Conservation (phyloP, 495 filamentous ascomycete genomes). For the Talaromyces thailandensis region DNA sequence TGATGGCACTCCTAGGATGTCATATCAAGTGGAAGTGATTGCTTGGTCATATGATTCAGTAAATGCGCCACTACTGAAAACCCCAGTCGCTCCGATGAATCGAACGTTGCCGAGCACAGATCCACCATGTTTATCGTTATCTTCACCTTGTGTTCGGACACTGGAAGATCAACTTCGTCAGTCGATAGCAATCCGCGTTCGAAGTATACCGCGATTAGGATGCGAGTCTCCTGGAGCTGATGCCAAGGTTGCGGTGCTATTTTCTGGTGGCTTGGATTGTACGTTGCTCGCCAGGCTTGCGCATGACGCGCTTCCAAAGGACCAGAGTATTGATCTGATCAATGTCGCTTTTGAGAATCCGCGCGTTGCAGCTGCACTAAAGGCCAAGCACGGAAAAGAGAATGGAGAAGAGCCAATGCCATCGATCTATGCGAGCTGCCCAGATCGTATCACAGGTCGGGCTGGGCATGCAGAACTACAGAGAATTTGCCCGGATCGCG, state of each 20-base stretch:
- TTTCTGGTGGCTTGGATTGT: slow-evolving; percentile 92
- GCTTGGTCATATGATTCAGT: slow-evolving; percentile 16
- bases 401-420: slow-evolving; percentile 20
- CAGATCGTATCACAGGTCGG: slow-evolving; percentile 80
- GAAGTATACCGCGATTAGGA: slow-evolving; percentile 55
- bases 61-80: slow-evolving; percentile 37
- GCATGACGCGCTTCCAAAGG: slow-evolving; percentile 65
- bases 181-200: slow-evolving; percentile 56
- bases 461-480: slow-evolving; percentile 65
- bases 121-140: slow-evolving; percentile 27
- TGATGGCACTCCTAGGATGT: slow-evolving; percentile 11
- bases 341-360: slow-evolving; percentile 98
- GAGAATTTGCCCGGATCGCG: slow-evolving; percentile 58
- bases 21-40: slow-evolving; percentile 10
- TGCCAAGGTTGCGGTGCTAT: slow-evolving; percentile 68
- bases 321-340: slow-evolving; percentile 72
- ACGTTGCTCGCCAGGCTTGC: slow-evolving; percentile 73
- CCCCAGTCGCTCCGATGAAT: slow-evolving; percentile 56
- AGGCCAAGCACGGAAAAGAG: slow-evolving; percentile 15
- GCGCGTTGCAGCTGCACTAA: slow-evolving; percentile 48
- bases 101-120: slow-evolving; percentile 31
- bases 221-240: slow-evolving; percentile 18
- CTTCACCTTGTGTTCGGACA: slow-evolving; percentile 44
- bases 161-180: slow-evolving; percentile 51
- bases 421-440: slow-evolving; percentile 67